phyloP scores from a whole-genome alignment of 1,139 yeast genomes.

The Scheffersomyces lignicola region DNA sequence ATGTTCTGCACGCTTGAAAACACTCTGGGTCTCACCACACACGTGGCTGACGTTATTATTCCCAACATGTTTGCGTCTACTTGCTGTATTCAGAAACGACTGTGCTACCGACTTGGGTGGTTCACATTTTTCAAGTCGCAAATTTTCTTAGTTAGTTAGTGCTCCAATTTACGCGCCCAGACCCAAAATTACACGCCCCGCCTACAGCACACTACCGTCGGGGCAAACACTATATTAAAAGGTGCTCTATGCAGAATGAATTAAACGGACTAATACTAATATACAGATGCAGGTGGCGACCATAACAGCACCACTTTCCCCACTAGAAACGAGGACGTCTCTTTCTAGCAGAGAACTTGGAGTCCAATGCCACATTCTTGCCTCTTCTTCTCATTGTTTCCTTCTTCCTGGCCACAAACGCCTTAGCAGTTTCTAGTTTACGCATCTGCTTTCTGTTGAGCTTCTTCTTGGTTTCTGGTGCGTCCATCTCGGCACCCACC shows the following conservation, averaged over 20 bases:
- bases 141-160: constrained; percentile 7
- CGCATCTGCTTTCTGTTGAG: constrained; percentile 53
- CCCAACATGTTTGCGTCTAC: too few species aligned
- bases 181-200: constrained; percentile 3
- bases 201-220: too few species aligned
- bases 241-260: not conserved
- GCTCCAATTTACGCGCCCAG: constrained; percentile 8
- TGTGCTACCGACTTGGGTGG: too few species aligned
- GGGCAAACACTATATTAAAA: not conserved
- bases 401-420: constrained; percentile 86
- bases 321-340: constrained; percentile 77
- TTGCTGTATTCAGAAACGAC: too few species aligned
- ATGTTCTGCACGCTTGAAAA: not conserved
- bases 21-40: not conserved
- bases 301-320: constrained; percentile 10
- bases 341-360: constrained; percentile 91
- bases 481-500: constrained; percentile 77
- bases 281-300: too few species aligned
- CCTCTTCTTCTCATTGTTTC: constrained; percentile 92
- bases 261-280: constrained; percentile 5
- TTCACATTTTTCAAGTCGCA: too few species aligned
- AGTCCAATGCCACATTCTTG: constrained; percentile 81
- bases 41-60: not conserved
- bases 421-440: constrained; percentile 72
- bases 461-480: constrained; percentile 47